These are phyloP conservation scores for Phytophthora litchii DNA, from an alignment of 352 stramenopile genomes.

Conservation along the genomic window DNA sequence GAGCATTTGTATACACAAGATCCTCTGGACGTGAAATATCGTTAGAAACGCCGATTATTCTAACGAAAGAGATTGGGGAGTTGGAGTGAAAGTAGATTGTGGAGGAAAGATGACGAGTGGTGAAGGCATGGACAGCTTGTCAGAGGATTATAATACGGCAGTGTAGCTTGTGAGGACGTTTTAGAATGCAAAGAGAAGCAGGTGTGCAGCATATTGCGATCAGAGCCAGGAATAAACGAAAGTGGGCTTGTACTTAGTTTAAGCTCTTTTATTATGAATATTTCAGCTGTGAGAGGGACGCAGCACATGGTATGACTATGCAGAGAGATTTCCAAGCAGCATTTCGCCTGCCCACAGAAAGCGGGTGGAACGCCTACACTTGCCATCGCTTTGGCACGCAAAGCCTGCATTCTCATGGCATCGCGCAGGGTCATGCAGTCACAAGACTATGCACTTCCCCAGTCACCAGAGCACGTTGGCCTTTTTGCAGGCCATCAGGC, in stretches of 20 bases:
- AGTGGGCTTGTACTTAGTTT: too few relatives aligned
- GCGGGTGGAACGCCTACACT: constrained; percentile 1
- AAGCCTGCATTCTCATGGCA: neutral
- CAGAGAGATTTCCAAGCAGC: constrained; percentile 3
- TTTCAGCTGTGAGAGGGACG: neutral
- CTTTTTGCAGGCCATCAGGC: constrained; percentile 2
- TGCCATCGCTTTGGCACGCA: constrained; percentile 3
- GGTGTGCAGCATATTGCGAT: too few relatives aligned
- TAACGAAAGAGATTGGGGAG: neutral
- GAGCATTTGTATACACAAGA: constrained; percentile 5
- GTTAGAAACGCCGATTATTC: neutral
- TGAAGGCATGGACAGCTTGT: neutral
- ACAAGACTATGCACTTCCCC: constrained; percentile 1
- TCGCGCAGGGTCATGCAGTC: neutral
- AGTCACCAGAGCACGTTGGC: neutral
- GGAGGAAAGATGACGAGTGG: neutral
- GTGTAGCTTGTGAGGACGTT: too few relatives aligned
- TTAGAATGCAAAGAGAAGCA: too few relatives aligned
- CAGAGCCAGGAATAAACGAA: too few relatives aligned
- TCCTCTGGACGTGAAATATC: constrained; percentile 7
- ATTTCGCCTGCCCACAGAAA: neutral
- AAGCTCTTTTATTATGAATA: neutral
- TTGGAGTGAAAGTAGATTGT: neutral
- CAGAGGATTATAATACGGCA: too few relatives aligned
- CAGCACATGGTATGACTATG: neutral